Percentiles rank a stretch among this genome's conserved stretches.
Evolutionary conservation across 2,329 filamentous ascomycete genomes (phyloP).

Genomic region (Colletotrichum acutatum): DNA sequence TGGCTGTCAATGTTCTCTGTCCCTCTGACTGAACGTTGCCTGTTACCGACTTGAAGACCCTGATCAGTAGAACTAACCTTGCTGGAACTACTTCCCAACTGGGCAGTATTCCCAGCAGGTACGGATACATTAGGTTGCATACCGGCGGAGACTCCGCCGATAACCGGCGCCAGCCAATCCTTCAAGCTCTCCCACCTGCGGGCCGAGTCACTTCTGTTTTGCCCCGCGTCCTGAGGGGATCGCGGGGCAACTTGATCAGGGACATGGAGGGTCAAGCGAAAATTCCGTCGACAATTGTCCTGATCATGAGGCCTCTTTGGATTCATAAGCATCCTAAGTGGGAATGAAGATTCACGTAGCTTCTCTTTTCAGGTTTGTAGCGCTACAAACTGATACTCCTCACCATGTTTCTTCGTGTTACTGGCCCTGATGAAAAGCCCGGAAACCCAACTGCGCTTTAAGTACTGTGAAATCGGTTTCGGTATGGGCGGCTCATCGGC

Average conservation of each 20-base stretch:
- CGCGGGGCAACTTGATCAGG: not conserved
- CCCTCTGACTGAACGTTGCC: not conserved
- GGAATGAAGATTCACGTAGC: not conserved
- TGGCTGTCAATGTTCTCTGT: not conserved
- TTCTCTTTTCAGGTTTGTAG: not conserved
- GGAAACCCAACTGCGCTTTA: not conserved
- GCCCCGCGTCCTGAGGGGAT: conserved; percentile 10
- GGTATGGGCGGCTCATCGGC: conserved; percentile 3
- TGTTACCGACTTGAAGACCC: not conserved
- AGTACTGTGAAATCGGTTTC: not conserved
- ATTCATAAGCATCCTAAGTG: not conserved
- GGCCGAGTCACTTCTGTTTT: conserved; percentile 23
- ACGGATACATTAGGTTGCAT: too few relatives aligned
- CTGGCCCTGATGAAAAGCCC: not conserved
- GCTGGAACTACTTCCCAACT: not conserved
- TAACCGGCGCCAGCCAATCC: not conserved
- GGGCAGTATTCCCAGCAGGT: not conserved
- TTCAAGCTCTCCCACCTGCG: not conserved
- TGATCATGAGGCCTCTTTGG: not conserved
- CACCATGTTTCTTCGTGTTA: not conserved
- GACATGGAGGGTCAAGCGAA: not conserved
- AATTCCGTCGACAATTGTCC: not conserved
- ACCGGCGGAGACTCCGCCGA: conserved; percentile 2
- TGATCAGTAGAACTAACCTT: not conserved
- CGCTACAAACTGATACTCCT: not conserved